Conservation (phyloP, 345 rosid species). For the Arabis alpina region DNA sequence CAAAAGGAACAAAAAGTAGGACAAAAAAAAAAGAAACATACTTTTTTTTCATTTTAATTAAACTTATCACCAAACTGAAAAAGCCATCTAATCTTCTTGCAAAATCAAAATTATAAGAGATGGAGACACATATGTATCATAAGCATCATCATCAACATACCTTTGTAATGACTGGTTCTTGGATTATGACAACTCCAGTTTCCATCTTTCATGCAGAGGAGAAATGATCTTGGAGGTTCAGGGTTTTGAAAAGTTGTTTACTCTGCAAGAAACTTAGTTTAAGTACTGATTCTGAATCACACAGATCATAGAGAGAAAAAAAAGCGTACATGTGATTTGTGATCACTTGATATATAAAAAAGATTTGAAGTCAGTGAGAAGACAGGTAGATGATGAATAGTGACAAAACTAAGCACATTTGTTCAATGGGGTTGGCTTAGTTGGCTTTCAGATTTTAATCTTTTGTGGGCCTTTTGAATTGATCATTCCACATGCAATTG, state of each 20-base stretch:
- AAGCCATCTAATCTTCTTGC: conserved; percentile 13
- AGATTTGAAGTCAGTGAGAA: conserved; percentile 43
- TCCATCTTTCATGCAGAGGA: conserved; percentile 58
- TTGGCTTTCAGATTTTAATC: conserved; percentile 41
- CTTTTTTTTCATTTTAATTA: conserved; percentile 7
- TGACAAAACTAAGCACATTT: conserved; percentile 40
- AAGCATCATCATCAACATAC: conserved; percentile 44
- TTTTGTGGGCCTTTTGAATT: conserved; percentile 42
- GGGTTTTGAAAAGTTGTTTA: conserved; percentile 35
- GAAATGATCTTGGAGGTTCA: conserved; percentile 23
- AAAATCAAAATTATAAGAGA: conserved; percentile 13
- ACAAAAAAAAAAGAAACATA: neutral
- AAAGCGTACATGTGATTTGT: conserved; percentile 17
- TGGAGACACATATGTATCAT: neutral
- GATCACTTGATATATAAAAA: conserved; percentile 38
- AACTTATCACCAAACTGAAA: neutral
- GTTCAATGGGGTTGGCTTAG: conserved; percentile 40
- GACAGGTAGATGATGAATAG: conserved; percentile 44
- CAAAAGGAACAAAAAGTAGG: conserved; percentile 4
- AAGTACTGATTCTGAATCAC: conserved; percentile 28
- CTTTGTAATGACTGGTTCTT: conserved; percentile 45
- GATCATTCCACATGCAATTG: conserved; percentile 46
- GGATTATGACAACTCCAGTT: conserved; percentile 53
- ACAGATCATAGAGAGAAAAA: conserved; percentile 40
- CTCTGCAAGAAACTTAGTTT: conserved; percentile 38